Evolutionary conservation across 805 yeast species (phyloP).

Genomic region (Candida nitratophila): DNA sequence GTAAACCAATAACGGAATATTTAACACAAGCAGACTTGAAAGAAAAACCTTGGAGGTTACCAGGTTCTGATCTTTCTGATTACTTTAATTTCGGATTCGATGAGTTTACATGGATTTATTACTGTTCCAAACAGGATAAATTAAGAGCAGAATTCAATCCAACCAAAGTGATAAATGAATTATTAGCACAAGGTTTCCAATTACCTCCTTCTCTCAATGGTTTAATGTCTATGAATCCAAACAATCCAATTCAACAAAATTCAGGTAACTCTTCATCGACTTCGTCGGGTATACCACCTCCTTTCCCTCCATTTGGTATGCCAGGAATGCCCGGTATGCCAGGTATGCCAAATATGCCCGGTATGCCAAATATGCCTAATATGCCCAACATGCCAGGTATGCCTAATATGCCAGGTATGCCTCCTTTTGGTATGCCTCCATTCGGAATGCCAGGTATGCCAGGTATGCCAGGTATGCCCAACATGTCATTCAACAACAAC

Average conservation of each 20-base stretch:
- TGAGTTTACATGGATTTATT: conserved; percentile 93
- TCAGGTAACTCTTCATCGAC: conserved; percentile 13
- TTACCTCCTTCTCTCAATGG: conserved; percentile 22
- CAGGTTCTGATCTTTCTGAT: conserved; percentile 92
- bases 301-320: conserved; percentile 15
- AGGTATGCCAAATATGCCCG: conserved; percentile 17
- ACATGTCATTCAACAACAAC: conserved; percentile 14
- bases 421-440: conserved; percentile 17
- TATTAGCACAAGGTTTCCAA: conserved; percentile 13
- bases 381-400: conserved; percentile 16
- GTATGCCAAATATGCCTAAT: conserved; percentile 16
- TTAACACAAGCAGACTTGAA: conserved; percentile 73
- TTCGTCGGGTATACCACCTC: background rate
- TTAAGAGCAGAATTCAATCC: conserved; percentile 76
- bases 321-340: too few relatives aligned
- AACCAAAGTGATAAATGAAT: conserved; percentile 51
- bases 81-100: conserved; percentile 96
- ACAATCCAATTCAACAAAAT: conserved; percentile 9
- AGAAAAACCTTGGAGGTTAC: conserved; percentile 97
- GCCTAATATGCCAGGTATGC: conserved; percentile 18
- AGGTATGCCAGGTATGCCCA: conserved; percentile 16
- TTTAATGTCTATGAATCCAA: conserved; percentile 4
- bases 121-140: conserved; percentile 82
- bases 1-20: conserved; percentile 67
- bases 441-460: conserved; percentile 19